Percentiles rank a stretch among this genome's conserved stretches.
Evolutionary conservation across 495 filamentous ascomycete species (phyloP).

Genomic region (Hyaloscypha finlandica): DNA sequence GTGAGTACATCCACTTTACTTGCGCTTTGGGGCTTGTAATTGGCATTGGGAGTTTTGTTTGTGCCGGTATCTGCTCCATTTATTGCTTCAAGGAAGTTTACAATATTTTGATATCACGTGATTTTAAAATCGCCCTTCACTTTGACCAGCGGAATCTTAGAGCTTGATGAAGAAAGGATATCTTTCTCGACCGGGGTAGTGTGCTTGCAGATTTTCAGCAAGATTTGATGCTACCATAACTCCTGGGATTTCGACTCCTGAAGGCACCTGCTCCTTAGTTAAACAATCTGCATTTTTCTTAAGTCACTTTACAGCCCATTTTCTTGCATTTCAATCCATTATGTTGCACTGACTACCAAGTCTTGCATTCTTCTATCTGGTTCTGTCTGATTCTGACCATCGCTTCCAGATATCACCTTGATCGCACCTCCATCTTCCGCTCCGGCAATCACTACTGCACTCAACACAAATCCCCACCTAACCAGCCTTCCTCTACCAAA

Average conservation of each 20-base stretch:
- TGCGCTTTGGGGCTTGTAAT: not conserved
- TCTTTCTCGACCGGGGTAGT: no score
- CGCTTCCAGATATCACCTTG: slow-evolving; percentile 71
- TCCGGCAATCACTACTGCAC: slow-evolving; percentile 70
- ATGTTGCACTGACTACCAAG: no score
- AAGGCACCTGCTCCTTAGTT: no score
- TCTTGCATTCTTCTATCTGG: no score
- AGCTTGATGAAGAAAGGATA: no score
- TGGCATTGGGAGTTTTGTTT: not conserved
- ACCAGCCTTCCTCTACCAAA: slow-evolving; percentile 76
- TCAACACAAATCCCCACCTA: slow-evolving; percentile 83
- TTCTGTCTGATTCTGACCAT: slow-evolving; percentile 2
- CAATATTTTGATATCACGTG: not conserved
- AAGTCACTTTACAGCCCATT: no score
- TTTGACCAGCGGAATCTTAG: no score
- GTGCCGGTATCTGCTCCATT: not conserved
- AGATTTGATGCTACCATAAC: no score
- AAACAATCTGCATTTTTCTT: no score
- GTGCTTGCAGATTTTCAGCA: no score
- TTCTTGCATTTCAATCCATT: no score
- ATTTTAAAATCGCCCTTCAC: not conserved
- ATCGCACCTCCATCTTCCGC: slow-evolving; percentile 77
- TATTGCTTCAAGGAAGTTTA: not conserved
- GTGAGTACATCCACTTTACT: slow-evolving; percentile 44
- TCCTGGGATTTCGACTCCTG: no score